These are phyloP conservation scores for Rhipidocladum racemiflorum DNA, from an alignment of 176 grass and related monocot species.

Conservation along the genomic window DNA sequence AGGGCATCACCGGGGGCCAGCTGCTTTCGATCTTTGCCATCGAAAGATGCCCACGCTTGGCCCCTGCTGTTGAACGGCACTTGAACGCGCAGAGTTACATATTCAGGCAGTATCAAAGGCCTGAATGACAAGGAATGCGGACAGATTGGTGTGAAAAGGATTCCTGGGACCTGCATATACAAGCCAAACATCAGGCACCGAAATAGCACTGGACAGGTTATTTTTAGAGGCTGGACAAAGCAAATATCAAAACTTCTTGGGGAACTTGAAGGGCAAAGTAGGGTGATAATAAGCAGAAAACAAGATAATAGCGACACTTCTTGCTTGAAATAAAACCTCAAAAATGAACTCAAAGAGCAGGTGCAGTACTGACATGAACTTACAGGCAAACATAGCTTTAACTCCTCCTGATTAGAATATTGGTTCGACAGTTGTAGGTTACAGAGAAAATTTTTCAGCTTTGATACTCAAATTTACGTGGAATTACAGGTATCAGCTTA, in stretches of 20 bases:
- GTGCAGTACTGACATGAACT: background rate
- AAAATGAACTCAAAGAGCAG: background rate
- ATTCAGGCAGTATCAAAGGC: constrained; percentile 85
- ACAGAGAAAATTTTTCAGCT: background rate
- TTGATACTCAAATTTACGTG: background rate
- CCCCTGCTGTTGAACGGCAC: constrained; percentile 89
- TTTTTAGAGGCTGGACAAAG: background rate
- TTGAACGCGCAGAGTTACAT: constrained; percentile 74
- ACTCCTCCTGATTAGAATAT: background rate
- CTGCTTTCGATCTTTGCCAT: constrained; percentile 84
- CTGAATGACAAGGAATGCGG: constrained; percentile 92
- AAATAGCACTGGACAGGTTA: background rate
- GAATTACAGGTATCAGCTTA: background rate
- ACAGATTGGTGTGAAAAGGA: constrained; percentile 97
- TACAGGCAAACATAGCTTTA: background rate
- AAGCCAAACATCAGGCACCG: background rate
- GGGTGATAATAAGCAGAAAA: background rate
- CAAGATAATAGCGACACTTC: background rate
- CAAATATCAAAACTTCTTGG: background rate
- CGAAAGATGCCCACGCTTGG: constrained; percentile 86
- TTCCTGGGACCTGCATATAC: constrained; percentile 70
- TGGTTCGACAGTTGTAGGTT: background rate
- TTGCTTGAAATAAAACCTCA: background rate
- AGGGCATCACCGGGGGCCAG: constrained; percentile 75
- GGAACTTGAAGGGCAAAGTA: background rate